These are phyloP conservation scores for Aureobasidium pullulans DNA, from an alignment of 2,329 filamentous ascomycete species.

Conservation along the genomic window DNA sequence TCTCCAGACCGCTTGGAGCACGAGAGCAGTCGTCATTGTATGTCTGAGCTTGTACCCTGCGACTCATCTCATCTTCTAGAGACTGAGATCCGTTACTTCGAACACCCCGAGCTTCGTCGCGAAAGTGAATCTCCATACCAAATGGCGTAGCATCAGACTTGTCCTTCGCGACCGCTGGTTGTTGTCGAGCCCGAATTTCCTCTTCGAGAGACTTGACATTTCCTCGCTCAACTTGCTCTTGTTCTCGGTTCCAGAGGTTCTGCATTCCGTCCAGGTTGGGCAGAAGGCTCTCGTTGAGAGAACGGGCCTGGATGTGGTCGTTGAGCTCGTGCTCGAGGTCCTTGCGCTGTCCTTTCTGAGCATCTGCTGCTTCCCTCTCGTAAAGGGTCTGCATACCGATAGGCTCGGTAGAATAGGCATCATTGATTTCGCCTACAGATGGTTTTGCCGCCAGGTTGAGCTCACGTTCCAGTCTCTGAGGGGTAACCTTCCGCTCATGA, in stretches of 20 bases:
- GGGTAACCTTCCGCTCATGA: slow-evolving; percentile 30
- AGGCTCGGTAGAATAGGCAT: slow-evolving; percentile 13
- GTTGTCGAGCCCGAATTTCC: slow-evolving; percentile 6
- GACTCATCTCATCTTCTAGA: slow-evolving; percentile 9
- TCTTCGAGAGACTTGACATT: slow-evolving; percentile 2
- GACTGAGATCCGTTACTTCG: background rate
- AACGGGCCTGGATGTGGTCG: background rate
- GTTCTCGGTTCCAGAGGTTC: slow-evolving; percentile 6
- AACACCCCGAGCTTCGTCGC: background rate
- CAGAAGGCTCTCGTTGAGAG: background rate
- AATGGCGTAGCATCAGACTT: background rate
- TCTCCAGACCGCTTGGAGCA: slow-evolving; percentile 18
- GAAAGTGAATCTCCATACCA: slow-evolving; percentile 15
- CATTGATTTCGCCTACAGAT: background rate
- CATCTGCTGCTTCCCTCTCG: slow-evolving; percentile 3
- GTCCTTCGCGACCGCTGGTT: background rate
- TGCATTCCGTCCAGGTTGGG: slow-evolving; percentile 12
- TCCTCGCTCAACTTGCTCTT: background rate
- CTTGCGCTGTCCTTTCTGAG: background rate
- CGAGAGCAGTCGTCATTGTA: slow-evolving; percentile 16
- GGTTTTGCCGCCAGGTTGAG: background rate
- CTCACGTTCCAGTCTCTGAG: slow-evolving; percentile 17
- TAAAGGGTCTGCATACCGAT: slow-evolving; percentile 16
- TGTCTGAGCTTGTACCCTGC: background rate
- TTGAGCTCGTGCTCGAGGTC: slow-evolving; percentile 13